Conservation (phyloP, 75 land plant species). For the Larix kaempferi region DNA sequence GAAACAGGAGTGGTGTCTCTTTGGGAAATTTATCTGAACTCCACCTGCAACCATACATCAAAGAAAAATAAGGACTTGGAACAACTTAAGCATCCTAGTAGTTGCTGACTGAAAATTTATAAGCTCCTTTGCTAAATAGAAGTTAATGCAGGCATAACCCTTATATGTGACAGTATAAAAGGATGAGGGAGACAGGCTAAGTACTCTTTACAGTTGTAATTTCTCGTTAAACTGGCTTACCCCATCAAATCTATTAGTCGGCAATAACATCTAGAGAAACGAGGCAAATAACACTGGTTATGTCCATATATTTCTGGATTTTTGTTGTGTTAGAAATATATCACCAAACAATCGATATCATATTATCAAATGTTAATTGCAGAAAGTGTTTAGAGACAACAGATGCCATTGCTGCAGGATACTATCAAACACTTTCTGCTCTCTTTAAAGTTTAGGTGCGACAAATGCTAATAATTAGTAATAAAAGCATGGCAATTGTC, state of each 20-base stretch:
- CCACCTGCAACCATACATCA: slow-evolving; percentile 57
- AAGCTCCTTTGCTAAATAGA: too few species aligned
- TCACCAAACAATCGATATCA: too few species aligned
- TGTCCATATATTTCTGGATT: not conserved
- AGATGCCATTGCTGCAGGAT: not conserved
- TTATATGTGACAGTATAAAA: not conserved
- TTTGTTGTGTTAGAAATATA: too few species aligned
- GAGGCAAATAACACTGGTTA: not conserved
- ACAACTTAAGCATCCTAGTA: not conserved
- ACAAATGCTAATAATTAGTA: not conserved
- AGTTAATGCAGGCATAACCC: not conserved
- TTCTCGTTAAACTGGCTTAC: not conserved
- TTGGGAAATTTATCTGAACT: slow-evolving; percentile 76
- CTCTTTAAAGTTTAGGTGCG: not conserved
- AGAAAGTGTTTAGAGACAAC: not conserved
- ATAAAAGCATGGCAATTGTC: not conserved
- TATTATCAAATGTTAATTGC: not conserved
- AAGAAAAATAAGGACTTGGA: not conserved
- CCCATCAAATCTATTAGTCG: not conserved
- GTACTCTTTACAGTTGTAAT: not conserved
- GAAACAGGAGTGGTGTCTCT: slow-evolving; percentile 84
- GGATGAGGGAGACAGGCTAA: not conserved
- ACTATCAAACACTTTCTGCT: not conserved
- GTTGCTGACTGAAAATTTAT: too few species aligned
- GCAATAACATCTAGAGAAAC: not conserved